phyloP scores from a whole-genome alignment of 164 flowering plant genomes.

The Nymphaea thermarum region DNA sequence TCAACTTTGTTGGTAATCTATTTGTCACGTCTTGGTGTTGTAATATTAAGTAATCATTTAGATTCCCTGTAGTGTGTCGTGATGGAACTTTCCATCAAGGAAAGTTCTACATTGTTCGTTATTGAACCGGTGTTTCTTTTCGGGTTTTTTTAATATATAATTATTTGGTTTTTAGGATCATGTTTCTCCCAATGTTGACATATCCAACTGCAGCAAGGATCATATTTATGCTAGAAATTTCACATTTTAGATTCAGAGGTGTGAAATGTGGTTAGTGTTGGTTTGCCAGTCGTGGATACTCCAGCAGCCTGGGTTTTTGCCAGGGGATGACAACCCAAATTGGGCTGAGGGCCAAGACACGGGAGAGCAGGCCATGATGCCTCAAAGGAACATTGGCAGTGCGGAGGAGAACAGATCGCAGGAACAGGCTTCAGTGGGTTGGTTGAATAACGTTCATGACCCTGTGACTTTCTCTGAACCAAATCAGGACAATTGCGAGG shows the following conservation, averaged over 20 bases:
- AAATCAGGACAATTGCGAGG: slow-evolving; percentile 24
- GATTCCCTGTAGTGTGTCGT: too few species aligned
- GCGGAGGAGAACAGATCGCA: too few species aligned
- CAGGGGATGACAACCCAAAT: slow-evolving; percentile 16
- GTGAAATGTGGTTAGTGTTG: slow-evolving; percentile 8
- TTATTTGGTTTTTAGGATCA: not conserved
- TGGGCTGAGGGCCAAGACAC: slow-evolving; percentile 11
- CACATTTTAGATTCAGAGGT: not conserved
- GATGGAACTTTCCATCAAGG: too few species aligned
- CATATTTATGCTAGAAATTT: not conserved
- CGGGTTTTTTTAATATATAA: not conserved
- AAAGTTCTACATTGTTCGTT: not conserved
- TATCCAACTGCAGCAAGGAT: not conserved
- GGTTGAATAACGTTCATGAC: slow-evolving; percentile 9
- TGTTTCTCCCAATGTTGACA: not conserved
- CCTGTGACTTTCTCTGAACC: slow-evolving; percentile 18
- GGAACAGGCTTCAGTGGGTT: too few species aligned
- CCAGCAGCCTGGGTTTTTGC: slow-evolving; percentile 28
- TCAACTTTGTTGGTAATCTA: too few species aligned
- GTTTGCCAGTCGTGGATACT: slow-evolving; percentile 72
- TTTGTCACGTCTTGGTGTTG: too few species aligned
- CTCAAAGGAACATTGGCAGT: too few species aligned
- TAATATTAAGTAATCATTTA: too few species aligned
- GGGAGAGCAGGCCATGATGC: slow-evolving; percentile 3
- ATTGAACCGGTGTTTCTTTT: not conserved